Evolutionary conservation across 805 yeast genomes (phyloP).

Genomic region (Cyberlindnera amylophila): DNA sequence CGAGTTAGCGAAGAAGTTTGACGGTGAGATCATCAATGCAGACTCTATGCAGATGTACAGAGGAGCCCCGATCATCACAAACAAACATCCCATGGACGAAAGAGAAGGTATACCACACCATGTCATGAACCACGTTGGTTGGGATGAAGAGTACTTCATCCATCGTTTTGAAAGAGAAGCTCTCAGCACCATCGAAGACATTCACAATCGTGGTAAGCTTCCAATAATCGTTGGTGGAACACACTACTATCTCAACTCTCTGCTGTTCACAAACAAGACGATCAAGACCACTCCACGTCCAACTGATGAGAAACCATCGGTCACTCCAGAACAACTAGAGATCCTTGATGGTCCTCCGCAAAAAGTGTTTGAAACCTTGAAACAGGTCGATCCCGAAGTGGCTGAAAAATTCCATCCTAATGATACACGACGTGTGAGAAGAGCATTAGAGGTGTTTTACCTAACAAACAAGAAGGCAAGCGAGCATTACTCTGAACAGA

Average conservation of each 20-base stretch:
- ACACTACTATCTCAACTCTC: constrained; percentile 82
- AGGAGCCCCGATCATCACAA: constrained; percentile 72
- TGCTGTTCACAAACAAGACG: constrained; percentile 68
- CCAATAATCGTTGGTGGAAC: constrained; percentile 97
- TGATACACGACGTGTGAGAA: constrained; percentile 69
- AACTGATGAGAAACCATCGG: constrained; percentile 4
- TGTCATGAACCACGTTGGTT: constrained; percentile 76
- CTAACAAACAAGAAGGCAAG: constrained; percentile 67
- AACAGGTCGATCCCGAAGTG: constrained; percentile 61
- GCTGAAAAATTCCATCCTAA: constrained; percentile 88
- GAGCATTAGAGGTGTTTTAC: constrained; percentile 79
- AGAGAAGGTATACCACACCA: constrained; percentile 77
- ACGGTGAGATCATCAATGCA: constrained; percentile 91
- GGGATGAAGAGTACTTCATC: constrained; percentile 80
- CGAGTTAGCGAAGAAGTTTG: constrained; percentile 68
- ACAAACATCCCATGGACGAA: constrained; percentile 84
- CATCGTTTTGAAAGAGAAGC: constrained; percentile 80
- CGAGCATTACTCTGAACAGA: constrained; percentile 63
- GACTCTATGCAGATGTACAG: constrained; percentile 96
- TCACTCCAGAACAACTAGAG: constrained; percentile 32
- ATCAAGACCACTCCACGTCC: constrained; percentile 34
- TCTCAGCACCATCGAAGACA: constrained; percentile 50
- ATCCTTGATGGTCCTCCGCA: constrained; percentile 57
- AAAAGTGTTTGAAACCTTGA: constrained; percentile 44
- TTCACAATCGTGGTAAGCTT: constrained; percentile 61